Percentiles rank a stretch among this genome's conserved stretches.
phyloP scores from a whole-genome alignment of 2,329 filamentous ascomycete genomes.

The Alternaria rosae region DNA sequence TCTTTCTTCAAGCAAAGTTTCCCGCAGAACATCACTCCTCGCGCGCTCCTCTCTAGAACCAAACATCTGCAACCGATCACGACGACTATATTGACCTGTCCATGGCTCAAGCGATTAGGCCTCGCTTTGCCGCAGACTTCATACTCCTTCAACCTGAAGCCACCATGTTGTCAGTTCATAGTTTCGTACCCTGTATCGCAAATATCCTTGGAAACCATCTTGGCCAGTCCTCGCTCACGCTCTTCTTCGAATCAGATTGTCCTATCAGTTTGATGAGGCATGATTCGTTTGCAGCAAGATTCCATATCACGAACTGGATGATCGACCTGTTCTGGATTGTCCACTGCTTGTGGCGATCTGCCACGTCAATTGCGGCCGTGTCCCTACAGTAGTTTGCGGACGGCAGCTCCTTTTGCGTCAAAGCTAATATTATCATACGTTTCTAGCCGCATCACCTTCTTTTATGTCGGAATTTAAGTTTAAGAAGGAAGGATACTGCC shows the following conservation, averaged over 20 bases:
- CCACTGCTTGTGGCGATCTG: not conserved
- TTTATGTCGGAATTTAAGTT: not conserved
- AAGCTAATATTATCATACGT: not conserved
- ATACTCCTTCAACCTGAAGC: not conserved
- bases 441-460: not conserved
- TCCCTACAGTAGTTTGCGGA: not conserved
- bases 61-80: no score
- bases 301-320: not conserved
- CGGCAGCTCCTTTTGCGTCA: not conserved
- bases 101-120: not conserved
- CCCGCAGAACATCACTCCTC: no score
- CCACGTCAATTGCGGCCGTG: not conserved
- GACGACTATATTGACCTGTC: no score
- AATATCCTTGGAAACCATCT: no score
- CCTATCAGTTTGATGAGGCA: not conserved
- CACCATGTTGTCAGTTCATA: not conserved
- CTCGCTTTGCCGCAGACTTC: not conserved
- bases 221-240: no score
- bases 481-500: not conserved
- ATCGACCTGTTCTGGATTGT: not conserved
- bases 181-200: not conserved
- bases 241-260: not conserved
- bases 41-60: no score
- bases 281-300: not conserved
- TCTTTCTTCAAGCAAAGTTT: not conserved